These are phyloP conservation scores for Diaporthe sp. DNA, from an alignment of 2,329 filamentous ascomycete species.

Conservation along the genomic window DNA sequence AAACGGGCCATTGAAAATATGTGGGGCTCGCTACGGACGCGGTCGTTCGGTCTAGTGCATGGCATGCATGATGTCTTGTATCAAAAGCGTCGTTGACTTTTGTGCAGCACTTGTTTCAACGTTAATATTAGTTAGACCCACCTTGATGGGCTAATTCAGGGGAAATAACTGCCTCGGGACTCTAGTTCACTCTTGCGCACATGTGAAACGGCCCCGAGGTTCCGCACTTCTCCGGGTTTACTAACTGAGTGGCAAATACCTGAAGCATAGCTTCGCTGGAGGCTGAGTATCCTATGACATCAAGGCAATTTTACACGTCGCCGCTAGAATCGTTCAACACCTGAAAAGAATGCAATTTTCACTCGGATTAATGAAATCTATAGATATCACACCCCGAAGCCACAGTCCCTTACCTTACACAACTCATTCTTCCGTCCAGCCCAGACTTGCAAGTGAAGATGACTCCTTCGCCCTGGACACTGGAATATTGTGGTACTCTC, in stretches of 20 bases:
- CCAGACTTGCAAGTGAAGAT: not conserved
- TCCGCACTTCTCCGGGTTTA: not conserved
- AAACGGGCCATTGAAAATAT: not conserved
- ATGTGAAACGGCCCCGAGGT: constrained; percentile 10
- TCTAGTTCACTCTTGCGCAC: not conserved
- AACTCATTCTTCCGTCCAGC: not conserved
- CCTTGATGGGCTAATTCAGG: not conserved
- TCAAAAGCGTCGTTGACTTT: not conserved
- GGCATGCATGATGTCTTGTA: not conserved
- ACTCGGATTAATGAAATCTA: not conserved
- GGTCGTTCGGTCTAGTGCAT: constrained; percentile 18
- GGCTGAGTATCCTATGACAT: not conserved
- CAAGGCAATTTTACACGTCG: not conserved
- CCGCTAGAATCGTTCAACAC: not conserved
- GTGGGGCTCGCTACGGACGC: constrained; percentile 1
- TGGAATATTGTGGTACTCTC: not conserved
- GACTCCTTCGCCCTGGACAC: not conserved
- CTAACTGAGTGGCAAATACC: not conserved
- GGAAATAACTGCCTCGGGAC: not conserved
- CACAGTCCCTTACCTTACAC: not conserved
- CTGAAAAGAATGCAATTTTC: not conserved
- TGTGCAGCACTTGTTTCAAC: constrained; percentile 8
- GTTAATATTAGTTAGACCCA: constrained; percentile 4
- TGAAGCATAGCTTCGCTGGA: not conserved
- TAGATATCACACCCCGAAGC: not conserved